A percentile compares a stretch with the other conserved stretches of the same genome.
Evolutionary conservation across 345 rosid genomes (phyloP).

Genomic region (Citrus sp.): DNA sequence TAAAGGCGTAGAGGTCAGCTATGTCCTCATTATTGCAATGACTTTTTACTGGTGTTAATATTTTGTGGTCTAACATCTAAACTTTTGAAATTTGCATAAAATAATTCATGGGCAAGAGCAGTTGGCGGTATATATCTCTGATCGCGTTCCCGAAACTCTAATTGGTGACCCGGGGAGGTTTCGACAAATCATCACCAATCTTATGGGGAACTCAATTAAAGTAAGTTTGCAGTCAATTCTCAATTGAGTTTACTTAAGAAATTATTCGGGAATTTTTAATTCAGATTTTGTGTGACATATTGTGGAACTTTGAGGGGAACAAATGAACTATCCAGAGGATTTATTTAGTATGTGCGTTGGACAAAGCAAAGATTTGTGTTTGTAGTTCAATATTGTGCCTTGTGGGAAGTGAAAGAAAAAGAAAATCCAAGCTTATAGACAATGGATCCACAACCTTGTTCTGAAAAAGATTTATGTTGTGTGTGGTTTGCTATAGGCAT

Average conservation of each 20-base stretch:
- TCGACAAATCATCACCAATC: constrained; percentile 90
- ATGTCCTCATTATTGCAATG: background rate
- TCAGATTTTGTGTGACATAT: background rate
- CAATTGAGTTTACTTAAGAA: background rate
- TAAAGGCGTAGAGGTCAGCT: constrained; percentile 85
- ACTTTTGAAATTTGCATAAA: constrained; percentile 17
- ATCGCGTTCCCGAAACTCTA: constrained; percentile 72
- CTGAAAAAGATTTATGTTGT: background rate
- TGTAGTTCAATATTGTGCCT: background rate
- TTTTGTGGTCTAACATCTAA: constrained; percentile 11
- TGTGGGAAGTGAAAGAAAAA: background rate
- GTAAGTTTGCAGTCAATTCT: constrained; percentile 38
- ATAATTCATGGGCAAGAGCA: constrained; percentile 32
- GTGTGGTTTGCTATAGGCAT: background rate
- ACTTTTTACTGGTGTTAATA: background rate
- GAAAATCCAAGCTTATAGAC: background rate
- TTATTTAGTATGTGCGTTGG: background rate
- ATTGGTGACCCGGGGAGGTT: constrained; percentile 95
- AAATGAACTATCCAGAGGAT: background rate
- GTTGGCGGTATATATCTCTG: constrained; percentile 90
- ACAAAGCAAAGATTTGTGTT: background rate
- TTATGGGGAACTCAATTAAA: constrained; percentile 94
- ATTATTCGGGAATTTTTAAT: background rate
- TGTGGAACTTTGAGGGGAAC: background rate
- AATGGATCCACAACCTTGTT: background rate